Evolutionary conservation across 2,329 filamentous ascomycete genomes (phyloP).

Genomic region (Hymenoscyphus occultus): DNA sequence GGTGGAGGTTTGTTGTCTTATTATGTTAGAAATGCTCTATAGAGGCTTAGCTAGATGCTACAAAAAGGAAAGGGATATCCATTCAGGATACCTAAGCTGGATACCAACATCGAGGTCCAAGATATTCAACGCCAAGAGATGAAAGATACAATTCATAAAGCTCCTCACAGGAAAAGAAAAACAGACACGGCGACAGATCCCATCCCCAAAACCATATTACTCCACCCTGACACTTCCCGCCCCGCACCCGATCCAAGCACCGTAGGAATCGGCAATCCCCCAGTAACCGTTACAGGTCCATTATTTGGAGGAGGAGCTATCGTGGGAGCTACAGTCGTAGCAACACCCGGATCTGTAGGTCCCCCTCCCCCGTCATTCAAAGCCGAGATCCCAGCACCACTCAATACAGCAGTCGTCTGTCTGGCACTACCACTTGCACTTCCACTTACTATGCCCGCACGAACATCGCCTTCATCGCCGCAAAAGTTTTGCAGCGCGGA

Average conservation of each 20-base stretch:
- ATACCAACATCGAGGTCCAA: too few species aligned
- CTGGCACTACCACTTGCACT: neutral
- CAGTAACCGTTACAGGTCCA: constrained; percentile 7
- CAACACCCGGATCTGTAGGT: neutral
- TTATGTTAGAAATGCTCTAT: too few species aligned
- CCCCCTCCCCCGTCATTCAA: neutral
- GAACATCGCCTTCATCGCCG: constrained; percentile 35
- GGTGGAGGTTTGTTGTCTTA: too few species aligned
- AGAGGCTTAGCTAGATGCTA: too few species aligned
- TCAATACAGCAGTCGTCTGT: neutral
- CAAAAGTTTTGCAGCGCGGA: constrained; percentile 17
- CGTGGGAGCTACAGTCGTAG: neutral
- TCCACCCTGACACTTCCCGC: neutral
- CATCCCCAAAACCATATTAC: neutral
- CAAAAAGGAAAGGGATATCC: too few species aligned
- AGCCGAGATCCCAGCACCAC: neutral
- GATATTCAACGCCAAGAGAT: neutral
- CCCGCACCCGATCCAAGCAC: neutral
- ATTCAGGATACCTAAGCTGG: too few species aligned
- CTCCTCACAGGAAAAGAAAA: neutral
- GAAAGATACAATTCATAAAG: neutral
- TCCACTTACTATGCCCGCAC: neutral
- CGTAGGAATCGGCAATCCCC: neutral
- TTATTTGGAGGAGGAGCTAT: neutral
- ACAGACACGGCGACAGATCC: neutral